phyloP scores from a whole-genome alignment of 129 eudicot species.

The Lonicera japonica region DNA sequence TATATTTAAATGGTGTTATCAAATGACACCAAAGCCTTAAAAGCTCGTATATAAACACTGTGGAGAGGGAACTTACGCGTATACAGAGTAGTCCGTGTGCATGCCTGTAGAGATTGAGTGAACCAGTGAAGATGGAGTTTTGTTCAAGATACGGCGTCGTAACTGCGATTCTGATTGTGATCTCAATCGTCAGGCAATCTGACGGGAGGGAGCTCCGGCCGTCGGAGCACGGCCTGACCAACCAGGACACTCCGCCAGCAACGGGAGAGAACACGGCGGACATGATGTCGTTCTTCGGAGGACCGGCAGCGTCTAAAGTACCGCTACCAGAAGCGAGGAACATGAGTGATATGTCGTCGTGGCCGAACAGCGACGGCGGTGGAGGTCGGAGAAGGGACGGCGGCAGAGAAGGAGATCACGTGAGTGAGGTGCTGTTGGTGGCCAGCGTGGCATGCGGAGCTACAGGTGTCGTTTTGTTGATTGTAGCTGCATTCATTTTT shows the following conservation, averaged over 20 bases:
- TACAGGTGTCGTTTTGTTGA: constrained; percentile 52
- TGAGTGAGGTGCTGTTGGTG: constrained; percentile 38
- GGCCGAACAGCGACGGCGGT: constrained; percentile 14
- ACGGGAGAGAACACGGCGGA: constrained; percentile 31
- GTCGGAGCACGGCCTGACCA: constrained; percentile 65
- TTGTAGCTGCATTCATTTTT: constrained; percentile 41
- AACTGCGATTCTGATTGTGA: constrained; percentile 17
- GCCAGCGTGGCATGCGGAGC: constrained; percentile 62
- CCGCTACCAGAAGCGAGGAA: constrained; percentile 58
- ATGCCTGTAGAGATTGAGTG: too few species aligned
- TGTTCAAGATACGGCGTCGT: constrained; percentile 7
- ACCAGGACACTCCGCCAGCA: constrained; percentile 23
- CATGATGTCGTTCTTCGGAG: constrained; percentile 43
- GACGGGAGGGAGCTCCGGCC: constrained; percentile 68
- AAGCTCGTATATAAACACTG: background rate
- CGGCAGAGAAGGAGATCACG: constrained; percentile 23
- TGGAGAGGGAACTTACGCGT: background rate
- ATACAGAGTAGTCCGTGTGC: background rate
- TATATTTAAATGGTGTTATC: too few species aligned
- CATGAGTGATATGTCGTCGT: constrained; percentile 39
- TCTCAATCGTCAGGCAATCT: constrained; percentile 13
- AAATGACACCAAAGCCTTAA: too few species aligned
- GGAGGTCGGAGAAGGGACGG: constrained; percentile 15
- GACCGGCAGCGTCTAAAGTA: constrained; percentile 25
- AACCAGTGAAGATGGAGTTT: constrained; percentile 3